These are phyloP conservation scores for Pyricularia sp. DNA, from an alignment of 2,329 filamentous ascomycete genomes.

Conservation along the genomic window DNA sequence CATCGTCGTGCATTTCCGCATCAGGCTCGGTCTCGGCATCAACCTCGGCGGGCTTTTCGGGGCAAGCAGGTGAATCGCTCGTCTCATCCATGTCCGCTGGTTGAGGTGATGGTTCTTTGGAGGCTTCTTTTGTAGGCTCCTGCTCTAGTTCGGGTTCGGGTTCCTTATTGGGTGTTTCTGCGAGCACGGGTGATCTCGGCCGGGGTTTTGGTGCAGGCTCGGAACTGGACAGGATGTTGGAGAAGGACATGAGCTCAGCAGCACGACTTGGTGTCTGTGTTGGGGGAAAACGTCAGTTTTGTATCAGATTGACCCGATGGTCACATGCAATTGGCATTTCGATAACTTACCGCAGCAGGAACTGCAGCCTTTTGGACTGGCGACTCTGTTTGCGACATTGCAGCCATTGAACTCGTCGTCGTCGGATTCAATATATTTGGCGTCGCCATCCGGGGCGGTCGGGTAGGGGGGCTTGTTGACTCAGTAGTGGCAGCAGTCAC, in stretches of 20 bases:
- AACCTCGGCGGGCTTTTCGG: conserved; percentile 8
- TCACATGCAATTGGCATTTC: neutral
- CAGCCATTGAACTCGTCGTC: conserved; percentile 20
- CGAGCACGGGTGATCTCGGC: conserved; percentile 27
- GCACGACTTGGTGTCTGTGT: conserved; percentile 56
- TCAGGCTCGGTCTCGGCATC: neutral
- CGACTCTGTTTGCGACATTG: conserved; percentile 25
- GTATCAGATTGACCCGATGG: neutral
- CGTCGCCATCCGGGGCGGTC: conserved; percentile 30
- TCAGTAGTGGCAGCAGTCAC: conserved; percentile 15
- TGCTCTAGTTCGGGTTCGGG: conserved; percentile 13
- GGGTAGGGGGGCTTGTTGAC: conserved; percentile 29
- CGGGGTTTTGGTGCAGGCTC: conserved; percentile 49
- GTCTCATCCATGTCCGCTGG: neutral
- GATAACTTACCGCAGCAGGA: conserved; percentile 22
- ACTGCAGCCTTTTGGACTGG: conserved; percentile 26
- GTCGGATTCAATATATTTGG: conserved; percentile 33
- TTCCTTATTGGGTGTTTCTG: conserved; percentile 5
- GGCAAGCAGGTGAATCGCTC: conserved; percentile 1
- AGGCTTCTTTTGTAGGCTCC: conserved; percentile 3
- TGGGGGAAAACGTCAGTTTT: conserved; percentile 1
- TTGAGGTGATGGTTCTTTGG: neutral
- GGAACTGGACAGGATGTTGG: conserved; percentile 77
- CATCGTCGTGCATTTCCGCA: conserved; percentile 18
- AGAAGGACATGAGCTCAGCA: conserved; percentile 88